Conservation (phyloP, 78 protist genomes). For the Trichosphaerium sp. region DNA sequence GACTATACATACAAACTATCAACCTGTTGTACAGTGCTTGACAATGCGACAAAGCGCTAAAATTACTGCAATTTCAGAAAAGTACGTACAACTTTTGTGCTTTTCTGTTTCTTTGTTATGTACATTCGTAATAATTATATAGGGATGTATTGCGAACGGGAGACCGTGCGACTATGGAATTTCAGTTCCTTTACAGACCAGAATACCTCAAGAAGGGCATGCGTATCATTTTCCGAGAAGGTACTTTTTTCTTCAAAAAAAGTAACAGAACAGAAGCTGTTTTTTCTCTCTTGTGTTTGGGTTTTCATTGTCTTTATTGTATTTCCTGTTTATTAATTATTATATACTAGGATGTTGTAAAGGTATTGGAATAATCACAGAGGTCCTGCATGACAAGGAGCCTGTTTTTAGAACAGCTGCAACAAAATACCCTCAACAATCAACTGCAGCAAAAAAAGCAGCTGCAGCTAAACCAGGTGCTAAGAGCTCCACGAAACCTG, state of each 20-base stretch:
- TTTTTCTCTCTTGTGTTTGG: too few relatives aligned
- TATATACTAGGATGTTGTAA: too few relatives aligned
- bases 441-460: too few relatives aligned
- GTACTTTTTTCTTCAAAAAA: too few relatives aligned
- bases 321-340: too few relatives aligned
- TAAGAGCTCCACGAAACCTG: too few relatives aligned
- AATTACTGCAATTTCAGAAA: not conserved
- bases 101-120: not conserved
- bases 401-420: too few relatives aligned
- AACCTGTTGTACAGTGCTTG: constrained; percentile 87
- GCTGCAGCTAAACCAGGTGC: too few relatives aligned
- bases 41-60: constrained; percentile 52
- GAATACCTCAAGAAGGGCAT: constrained; percentile 63
- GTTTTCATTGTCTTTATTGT: too few relatives aligned
- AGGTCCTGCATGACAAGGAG: too few relatives aligned
- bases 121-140: constrained; percentile 27
- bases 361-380: constrained; percentile 40
- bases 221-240: constrained; percentile 83
- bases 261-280: too few relatives aligned
- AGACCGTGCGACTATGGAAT: constrained; percentile 58
- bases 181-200: constrained; percentile 68
- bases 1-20: constrained; percentile 69
- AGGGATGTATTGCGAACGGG: constrained; percentile 81
- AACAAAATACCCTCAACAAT: too few relatives aligned
- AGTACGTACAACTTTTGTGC: not conserved